These are phyloP conservation scores for Mortierella sp. DNA, from an alignment of 371 early-diverging fungal genomes.

Conservation along the genomic window DNA sequence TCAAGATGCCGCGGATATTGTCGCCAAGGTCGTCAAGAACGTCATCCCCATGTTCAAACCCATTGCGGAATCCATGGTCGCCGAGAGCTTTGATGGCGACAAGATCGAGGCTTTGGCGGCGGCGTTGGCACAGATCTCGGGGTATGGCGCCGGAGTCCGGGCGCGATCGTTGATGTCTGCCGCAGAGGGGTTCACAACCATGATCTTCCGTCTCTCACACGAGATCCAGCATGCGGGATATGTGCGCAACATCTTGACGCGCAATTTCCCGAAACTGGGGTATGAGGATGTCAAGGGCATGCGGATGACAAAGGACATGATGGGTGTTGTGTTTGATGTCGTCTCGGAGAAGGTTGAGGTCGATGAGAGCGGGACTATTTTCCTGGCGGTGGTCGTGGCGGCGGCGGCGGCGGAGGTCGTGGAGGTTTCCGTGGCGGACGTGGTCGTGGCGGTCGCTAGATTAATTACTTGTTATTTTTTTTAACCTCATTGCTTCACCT, in stretches of 20 bases:
- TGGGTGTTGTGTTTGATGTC: slow-evolving; percentile 89
- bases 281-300: slow-evolving; percentile 79
- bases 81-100: slow-evolving; percentile 62
- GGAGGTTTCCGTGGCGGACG: slow-evolving; percentile 22
- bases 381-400: slow-evolving; percentile 61
- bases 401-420: slow-evolving; percentile 29
- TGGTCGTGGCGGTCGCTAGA: slow-evolving; percentile 26
- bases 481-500: neutral
- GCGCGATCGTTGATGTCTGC: slow-evolving; percentile 87
- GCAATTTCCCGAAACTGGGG: slow-evolving; percentile 75
- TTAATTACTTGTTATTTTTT: neutral
- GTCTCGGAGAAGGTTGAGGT: slow-evolving; percentile 75
- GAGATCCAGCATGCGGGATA: slow-evolving; percentile 85
- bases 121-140: slow-evolving; percentile 87
- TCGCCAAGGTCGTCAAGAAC: slow-evolving; percentile 77
- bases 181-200: slow-evolving; percentile 83
- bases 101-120: slow-evolving; percentile 83
- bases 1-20: slow-evolving; percentile 75
- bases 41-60: slow-evolving; percentile 83
- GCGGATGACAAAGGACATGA: slow-evolving; percentile 86
- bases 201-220: slow-evolving; percentile 73
- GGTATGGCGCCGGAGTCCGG: slow-evolving; percentile 85
- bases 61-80: slow-evolving; percentile 80
- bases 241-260: slow-evolving; percentile 81
- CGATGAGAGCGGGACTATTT: slow-evolving; percentile 55